Percentiles rank a stretch among this genome's conserved stretches.
Conservation (phyloP, 176 grass and related monocot species). For the Pontederia paniculata region DNA sequence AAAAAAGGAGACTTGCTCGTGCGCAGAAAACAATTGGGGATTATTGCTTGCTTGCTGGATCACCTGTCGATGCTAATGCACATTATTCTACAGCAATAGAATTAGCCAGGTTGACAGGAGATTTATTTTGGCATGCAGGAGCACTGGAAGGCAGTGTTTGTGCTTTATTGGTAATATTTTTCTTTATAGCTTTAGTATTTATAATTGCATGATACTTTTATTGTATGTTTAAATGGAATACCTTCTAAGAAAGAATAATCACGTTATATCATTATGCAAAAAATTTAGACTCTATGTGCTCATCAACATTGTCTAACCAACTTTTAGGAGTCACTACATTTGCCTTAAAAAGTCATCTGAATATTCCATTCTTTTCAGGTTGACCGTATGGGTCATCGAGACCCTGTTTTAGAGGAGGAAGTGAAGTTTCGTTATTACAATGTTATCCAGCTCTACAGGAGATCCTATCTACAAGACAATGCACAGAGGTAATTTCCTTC, state of each 20-base stretch:
- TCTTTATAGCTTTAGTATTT: background rate
- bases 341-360: too few relatives aligned
- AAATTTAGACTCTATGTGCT: background rate
- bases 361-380: constrained; percentile 36
- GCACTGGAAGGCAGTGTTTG: constrained; percentile 96
- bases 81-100: constrained; percentile 98
- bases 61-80: constrained; percentile 89
- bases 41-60: constrained; percentile 91
- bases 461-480: constrained; percentile 94
- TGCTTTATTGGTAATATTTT: constrained; percentile 54
- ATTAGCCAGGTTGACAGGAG: constrained; percentile 87
- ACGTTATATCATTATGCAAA: too few relatives aligned
- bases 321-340: too few relatives aligned
- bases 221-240: too few relatives aligned
- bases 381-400: constrained; percentile 58
- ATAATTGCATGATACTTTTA: background rate
- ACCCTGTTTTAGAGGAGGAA: constrained; percentile 91
- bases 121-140: constrained; percentile 99
- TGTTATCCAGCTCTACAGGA: constrained; percentile 90
- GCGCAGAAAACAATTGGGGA: constrained; percentile 98
- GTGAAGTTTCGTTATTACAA: constrained; percentile 94
- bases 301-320: background rate
- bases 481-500: constrained; percentile 52
- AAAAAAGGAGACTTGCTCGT: constrained; percentile 86
- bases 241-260: background rate